Conservation (phyloP, 2,329 filamentous ascomycete genomes). For the Diaporthe aspalathi region DNA sequence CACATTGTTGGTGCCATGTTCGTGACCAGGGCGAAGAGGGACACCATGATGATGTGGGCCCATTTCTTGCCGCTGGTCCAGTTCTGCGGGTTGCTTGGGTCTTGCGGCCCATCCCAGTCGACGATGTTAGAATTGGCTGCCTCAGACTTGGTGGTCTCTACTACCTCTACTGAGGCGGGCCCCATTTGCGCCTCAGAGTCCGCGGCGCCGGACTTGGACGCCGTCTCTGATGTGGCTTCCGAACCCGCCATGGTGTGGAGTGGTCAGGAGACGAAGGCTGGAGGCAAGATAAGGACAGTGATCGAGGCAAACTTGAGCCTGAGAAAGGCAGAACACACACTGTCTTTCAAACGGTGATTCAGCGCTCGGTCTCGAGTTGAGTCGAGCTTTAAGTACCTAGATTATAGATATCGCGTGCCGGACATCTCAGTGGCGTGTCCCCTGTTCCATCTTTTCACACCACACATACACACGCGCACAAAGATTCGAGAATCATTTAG, state of each 20-base stretch:
- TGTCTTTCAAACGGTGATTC: neutral
- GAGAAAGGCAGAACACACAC: neutral
- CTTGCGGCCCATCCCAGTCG: conserved; percentile 69
- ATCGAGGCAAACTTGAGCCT: neutral
- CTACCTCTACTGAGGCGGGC: neutral
- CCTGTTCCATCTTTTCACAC: neutral
- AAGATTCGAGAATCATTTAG: neutral
- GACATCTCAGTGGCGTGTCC: conserved; percentile 5
- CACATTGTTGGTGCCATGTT: conserved; percentile 34
- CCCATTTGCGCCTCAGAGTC: conserved; percentile 2
- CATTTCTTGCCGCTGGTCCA: conserved; percentile 59
- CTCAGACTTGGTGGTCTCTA: conserved; percentile 39
- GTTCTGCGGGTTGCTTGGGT: conserved; percentile 70
- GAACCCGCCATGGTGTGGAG: neutral
- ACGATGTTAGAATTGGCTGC: conserved; percentile 45
- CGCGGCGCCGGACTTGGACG: conserved; percentile 12
- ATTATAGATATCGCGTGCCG: neutral
- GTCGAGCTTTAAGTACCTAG: conserved; percentile 3
- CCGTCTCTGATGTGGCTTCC: neutral
- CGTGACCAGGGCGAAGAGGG: conserved; percentile 56
- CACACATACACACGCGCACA: too few relatives aligned
- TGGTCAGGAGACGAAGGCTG: neutral
- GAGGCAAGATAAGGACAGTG: neutral
- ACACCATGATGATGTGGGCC: conserved; percentile 51
- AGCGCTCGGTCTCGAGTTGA: neutral